Base-by-base conservation (phyloP, 768 basidiomycete species). In the Termitomyces sp. region DNA sequence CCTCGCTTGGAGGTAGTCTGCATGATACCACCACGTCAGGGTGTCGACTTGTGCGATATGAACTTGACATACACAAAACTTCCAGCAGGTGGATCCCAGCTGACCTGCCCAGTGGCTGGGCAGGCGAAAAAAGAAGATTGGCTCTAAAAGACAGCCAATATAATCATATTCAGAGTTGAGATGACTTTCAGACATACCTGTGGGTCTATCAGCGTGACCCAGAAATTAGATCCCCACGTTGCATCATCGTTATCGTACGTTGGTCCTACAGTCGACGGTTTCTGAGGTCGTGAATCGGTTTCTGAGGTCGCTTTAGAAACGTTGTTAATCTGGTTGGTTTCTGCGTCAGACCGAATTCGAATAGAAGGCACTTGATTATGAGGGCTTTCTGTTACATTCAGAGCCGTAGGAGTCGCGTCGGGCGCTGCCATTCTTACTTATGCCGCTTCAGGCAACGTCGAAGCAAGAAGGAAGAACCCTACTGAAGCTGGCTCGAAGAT, bases 191-290 rank as follows among this genome's bases (percentile, higher is more conserved):
- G 9, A 65, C 80, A 39, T 58, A 91, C 94, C 82, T 91, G 86
- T 32, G 95, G 95, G 80, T 97, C 94, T 52, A 90, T 83, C 56
- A 96, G 80, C 7, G 95, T 96, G 7, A 96, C 92, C 95, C 95
- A 97, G 71, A 97, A 96, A 72, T 94, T 89, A 32, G 90, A 85
- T 5, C 92, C 93, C 93, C 93, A 95, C 33, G 82, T 82, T 63
- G 83, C 74, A 65, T 81, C 83, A 58, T 81, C 77, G 51, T 69
- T 74, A 57, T 80, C 77, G 46, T 73, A 71, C 33, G 57, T 67
- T 38, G 66, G 62, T 66, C 55, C 78, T 73, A 40, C 48, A 58
- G 52, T 24, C 7, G 61, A 50, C 22, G 55, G 42, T 57, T 61
- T 64, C 28, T 51, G 63, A 48, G 61, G 58, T 36, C 49, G 63